Evolutionary conservation across 2,329 filamentous ascomycete species (phyloP).

Genomic region (Akanthomyces muscarius): DNA sequence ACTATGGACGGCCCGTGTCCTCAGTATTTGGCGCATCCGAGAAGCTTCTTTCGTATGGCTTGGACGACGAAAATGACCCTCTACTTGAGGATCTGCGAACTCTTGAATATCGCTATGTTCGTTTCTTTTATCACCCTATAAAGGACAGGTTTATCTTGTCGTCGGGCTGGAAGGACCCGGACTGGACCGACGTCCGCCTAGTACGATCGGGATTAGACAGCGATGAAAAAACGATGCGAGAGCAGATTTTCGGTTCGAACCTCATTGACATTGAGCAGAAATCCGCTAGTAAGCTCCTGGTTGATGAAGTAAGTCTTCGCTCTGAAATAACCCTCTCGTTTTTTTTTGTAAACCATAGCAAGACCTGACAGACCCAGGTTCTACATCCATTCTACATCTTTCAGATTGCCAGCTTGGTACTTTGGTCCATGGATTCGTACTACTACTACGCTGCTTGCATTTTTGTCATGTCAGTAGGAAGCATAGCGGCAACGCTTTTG

Average conservation of each 20-base stretch:
- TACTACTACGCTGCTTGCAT: constrained; percentile 98
- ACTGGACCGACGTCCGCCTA: constrained; percentile 73
- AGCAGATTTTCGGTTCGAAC: constrained; percentile 85
- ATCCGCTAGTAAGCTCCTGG: constrained; percentile 71
- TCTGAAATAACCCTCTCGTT: not conserved
- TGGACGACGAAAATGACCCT: constrained; percentile 66
- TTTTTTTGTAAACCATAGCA: not conserved
- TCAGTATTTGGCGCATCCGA: constrained; percentile 64
- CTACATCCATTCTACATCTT: constrained; percentile 99
- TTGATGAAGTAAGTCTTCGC: constrained; percentile 67
- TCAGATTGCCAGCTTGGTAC: constrained; percentile 85
- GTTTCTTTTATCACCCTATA: constrained; percentile 84
- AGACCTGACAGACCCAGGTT: constrained; percentile 46
- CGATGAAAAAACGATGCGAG: constrained; percentile 79
- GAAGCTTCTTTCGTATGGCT: constrained; percentile 51
- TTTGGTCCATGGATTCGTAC: constrained; percentile 95
- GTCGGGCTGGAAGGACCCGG: constrained; percentile 90
- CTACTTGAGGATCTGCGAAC: constrained; percentile 70
- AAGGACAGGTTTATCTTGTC: constrained; percentile 85
- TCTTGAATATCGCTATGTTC: constrained; percentile 90
- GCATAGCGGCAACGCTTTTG: constrained; percentile 81
- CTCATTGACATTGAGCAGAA: constrained; percentile 93
- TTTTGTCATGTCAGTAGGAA: constrained; percentile 88
- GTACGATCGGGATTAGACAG: constrained; percentile 79
- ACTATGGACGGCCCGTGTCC: constrained; percentile 53